A percentile compares a stretch with the other conserved stretches of the same genome.
phyloP scores from a whole-genome alignment of 176 grass and related monocot species.

The Cocos nucifera region DNA sequence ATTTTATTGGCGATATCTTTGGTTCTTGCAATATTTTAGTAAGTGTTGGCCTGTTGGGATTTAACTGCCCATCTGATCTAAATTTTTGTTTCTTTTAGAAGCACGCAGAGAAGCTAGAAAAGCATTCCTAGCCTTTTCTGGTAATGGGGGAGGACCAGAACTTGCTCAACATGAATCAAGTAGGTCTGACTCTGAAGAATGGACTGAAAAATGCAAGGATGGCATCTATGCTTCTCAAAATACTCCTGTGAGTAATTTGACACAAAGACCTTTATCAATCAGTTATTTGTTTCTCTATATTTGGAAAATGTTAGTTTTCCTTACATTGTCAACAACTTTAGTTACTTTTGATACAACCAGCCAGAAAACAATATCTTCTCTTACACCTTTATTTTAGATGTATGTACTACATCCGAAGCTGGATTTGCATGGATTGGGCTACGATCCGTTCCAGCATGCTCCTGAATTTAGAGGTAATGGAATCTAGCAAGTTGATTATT shows the following conservation, averaged over 20 bases:
- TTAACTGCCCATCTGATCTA: slow-evolving; percentile 8
- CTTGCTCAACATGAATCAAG: slow-evolving; percentile 28
- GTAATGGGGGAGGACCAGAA: slow-evolving; percentile 30
- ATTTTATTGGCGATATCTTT: neutral
- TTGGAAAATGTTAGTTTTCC: too few relatives aligned
- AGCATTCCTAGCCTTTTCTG: slow-evolving; percentile 82
- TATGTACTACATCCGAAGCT: slow-evolving; percentile 83
- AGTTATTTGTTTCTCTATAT: too few relatives aligned
- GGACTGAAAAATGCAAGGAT: slow-evolving; percentile 24
- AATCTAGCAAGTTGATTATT: neutral
- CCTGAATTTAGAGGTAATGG: slow-evolving; percentile 85
- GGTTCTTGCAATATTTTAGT: slow-evolving; percentile 5
- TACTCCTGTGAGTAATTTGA: slow-evolving; percentile 55
- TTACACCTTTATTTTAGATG: slow-evolving; percentile 36
- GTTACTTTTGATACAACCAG: too few relatives aligned
- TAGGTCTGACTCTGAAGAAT: slow-evolving; percentile 36
- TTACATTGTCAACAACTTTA: too few relatives aligned
- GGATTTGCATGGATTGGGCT: slow-evolving; percentile 91
- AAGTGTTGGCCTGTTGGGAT: neutral
- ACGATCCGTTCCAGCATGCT: slow-evolving; percentile 89
- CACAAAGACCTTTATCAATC: too few relatives aligned
- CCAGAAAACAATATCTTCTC: neutral
- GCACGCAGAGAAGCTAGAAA: slow-evolving; percentile 82
- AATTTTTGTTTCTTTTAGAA: slow-evolving; percentile 37
- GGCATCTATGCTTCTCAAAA: slow-evolving; percentile 35